Evolutionary conservation across 345 rosid species (phyloP).

Genomic region (Moricandia moricandioides): DNA sequence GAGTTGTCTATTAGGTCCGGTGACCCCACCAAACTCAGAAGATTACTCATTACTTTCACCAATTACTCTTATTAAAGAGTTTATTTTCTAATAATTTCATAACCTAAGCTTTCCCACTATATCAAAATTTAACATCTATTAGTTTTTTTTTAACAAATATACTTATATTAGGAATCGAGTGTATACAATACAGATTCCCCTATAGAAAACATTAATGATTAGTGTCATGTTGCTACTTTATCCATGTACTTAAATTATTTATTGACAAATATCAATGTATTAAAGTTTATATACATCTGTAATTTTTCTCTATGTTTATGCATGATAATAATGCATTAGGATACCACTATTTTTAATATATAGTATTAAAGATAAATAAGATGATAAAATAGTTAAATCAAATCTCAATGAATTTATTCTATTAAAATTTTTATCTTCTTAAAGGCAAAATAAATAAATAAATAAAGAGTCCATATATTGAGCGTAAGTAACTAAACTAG

Average conservation of each 20-base stretch:
- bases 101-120: neutral
- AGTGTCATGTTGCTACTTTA: neutral
- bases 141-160: neutral
- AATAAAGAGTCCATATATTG: neutral
- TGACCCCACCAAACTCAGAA: conserved; percentile 22
- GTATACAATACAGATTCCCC: neutral
- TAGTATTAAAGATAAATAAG: neutral
- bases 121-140: neutral
- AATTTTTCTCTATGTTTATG: neutral
- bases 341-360: neutral
- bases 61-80: conserved; percentile 6
- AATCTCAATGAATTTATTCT: neutral
- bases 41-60: conserved; percentile 20
- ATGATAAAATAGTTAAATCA: neutral
- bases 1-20: conserved; percentile 37
- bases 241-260: neutral
- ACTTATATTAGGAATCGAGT: neutral
- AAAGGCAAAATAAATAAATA: neutral
- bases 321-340: neutral
- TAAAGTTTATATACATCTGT: too few relatives aligned
- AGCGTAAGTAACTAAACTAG: neutral
- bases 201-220: neutral
- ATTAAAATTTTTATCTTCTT: neutral
- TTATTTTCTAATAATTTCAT: conserved; percentile 2
- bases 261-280: neutral